These are phyloP conservation scores for Gossypium raimondii DNA, from an alignment of 345 rosid species.

Conservation along the genomic window DNA sequence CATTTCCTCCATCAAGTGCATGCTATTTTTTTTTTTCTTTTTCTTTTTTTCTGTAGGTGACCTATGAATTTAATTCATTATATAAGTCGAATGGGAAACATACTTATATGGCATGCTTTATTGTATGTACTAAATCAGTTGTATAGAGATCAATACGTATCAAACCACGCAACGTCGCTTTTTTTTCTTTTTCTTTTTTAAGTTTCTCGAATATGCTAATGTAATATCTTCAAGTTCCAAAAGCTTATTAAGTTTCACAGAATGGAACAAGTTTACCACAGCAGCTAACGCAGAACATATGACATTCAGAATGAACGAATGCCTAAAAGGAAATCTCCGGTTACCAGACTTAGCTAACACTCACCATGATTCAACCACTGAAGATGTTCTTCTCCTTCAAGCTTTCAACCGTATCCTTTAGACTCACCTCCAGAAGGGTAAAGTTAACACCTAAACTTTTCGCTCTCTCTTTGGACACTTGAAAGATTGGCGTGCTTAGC, in stretches of 20 bases:
- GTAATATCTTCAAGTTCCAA: background rate
- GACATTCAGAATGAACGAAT: background rate
- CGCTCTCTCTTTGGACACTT: constrained; percentile 43
- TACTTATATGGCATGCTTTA: background rate
- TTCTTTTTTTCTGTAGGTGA: background rate
- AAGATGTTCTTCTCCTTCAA: constrained; percentile 27
- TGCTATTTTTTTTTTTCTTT: no score
- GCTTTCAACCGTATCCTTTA: constrained; percentile 53
- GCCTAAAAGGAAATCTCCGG: background rate
- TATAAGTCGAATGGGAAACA: background rate
- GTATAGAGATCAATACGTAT: background rate
- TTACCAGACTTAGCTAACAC: no score
- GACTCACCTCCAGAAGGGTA: constrained; percentile 41
- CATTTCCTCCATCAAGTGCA: background rate
- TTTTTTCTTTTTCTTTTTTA: background rate
- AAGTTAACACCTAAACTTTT: constrained; percentile 43
- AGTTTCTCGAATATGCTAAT: background rate
- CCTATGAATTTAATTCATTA: background rate
- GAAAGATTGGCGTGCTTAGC: constrained; percentile 22
- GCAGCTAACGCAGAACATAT: background rate
- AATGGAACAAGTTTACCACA: no score
- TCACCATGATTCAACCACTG: background rate
- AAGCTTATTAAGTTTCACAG: no score
- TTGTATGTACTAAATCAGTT: background rate
- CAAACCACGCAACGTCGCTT: background rate